A percentile compares a stretch with the other conserved stretches of the same genome.
Evolutionary conservation across 768 basidiomycete species (phyloP).

Genomic region (Russula sp.): DNA sequence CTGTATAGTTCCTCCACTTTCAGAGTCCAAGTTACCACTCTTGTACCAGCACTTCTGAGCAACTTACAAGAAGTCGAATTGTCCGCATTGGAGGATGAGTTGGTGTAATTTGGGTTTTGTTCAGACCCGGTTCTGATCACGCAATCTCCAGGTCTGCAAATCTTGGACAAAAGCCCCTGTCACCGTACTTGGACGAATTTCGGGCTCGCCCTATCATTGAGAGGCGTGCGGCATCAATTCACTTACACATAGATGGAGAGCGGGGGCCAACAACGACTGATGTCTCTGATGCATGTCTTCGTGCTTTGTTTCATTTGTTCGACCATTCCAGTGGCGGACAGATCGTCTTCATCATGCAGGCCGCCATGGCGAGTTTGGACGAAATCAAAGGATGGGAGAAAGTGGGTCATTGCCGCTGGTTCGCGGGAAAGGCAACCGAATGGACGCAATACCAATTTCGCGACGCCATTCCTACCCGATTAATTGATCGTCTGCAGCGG

Average conservation of each 20-base stretch:
- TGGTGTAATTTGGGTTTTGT: slow-evolving; percentile 24
- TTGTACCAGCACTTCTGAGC: slow-evolving; percentile 64
- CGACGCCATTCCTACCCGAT: slow-evolving; percentile 77
- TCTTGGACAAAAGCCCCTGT: slow-evolving; percentile 63
- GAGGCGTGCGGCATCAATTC: slow-evolving; percentile 82
- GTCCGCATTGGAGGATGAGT: slow-evolving; percentile 62
- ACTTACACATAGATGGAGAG: slow-evolving; percentile 83
- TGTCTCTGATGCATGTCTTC: slow-evolving; percentile 66
- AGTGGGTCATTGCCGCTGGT: slow-evolving; percentile 72
- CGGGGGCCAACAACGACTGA: slow-evolving; percentile 69
- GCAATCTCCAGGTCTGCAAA: slow-evolving; percentile 40
- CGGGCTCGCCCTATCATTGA: slow-evolving; percentile 71
- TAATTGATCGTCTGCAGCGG: slow-evolving; percentile 69
- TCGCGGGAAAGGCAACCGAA: slow-evolving; percentile 66
- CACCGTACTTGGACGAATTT: slow-evolving; percentile 80
- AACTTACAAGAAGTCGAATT: slow-evolving; percentile 60
- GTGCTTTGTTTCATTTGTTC: slow-evolving; percentile 62
- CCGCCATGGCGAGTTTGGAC: slow-evolving; percentile 64
- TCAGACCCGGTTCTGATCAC: slow-evolving; percentile 11
- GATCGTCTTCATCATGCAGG: slow-evolving; percentile 62
- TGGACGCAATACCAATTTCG: slow-evolving; percentile 94
- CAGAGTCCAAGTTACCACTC: slow-evolving; percentile 56
- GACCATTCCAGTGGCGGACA: slow-evolving; percentile 73
- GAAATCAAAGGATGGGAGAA: slow-evolving; percentile 56
- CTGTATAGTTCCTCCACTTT: slow-evolving; percentile 71